Base-by-base conservation (phyloP, 1,139 yeast species). In the Pichia sp. region DNA sequence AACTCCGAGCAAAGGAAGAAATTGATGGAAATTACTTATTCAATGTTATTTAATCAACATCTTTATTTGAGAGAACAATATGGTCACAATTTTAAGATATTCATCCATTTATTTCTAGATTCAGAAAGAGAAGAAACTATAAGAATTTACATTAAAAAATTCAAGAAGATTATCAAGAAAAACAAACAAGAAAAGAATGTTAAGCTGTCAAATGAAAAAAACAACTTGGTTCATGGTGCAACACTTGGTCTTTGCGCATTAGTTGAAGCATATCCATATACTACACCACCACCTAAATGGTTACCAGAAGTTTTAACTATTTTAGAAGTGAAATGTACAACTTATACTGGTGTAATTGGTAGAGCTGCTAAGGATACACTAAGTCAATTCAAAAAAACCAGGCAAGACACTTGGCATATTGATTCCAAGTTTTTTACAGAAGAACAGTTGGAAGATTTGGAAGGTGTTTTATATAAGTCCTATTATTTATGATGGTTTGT, bases 391-490 rank as follows among this genome's bases (percentile, higher is more conserved):
- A 93, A 91, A 67, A 91, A 90, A 71, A 84, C 89, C 7, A 80
- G 99, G 60, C 96, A 91, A 54, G 99, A 95, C 64, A 89, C 97
- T 0, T 95, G 99, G 99, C 96, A 87, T 61, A 79, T 89, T 57
- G 99, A 95, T 67, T 79, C 87, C 55, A 76, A 76, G 61, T 82
- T 81, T 9, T 95, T 95, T 67, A 80, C 83, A 8, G 81, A 78
- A 49, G 88, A 84, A 16, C 96, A 93, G 68, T 74, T 90, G 49
- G 95, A 90, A 63, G 96, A 90, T 67, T 73, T 95, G 52, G 98
- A 93, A 67, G 99, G 99, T 44, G 97, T 93, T 4, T 72, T 91
- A 44, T 86, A 96, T 87, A 87, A 88, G 67, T 88, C 95, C 67
- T 95, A 95, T 65, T 91, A 90, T 70, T 89, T 91, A 41, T 89